Evolutionary conservation across 1,139 yeast genomes (phyloP).

Genomic region (Meyerozyma carpophila): DNA sequence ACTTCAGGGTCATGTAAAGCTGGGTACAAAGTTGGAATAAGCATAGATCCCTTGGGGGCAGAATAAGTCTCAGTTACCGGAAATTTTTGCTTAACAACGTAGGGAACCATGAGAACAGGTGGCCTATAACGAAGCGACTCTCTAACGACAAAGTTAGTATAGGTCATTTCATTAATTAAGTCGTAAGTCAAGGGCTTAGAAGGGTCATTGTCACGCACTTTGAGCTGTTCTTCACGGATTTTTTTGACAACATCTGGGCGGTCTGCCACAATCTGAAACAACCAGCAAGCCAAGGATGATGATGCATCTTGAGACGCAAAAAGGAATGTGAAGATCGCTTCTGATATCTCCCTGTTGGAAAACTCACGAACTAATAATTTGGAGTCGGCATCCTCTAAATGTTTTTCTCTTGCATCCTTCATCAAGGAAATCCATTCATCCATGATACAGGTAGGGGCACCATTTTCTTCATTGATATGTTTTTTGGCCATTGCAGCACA

Average conservation of each 20-base stretch:
- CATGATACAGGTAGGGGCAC: conserved; percentile 80
- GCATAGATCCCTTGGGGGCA: conserved; percentile 96
- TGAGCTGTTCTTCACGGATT: conserved; percentile 86
- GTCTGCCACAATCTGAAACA: conserved; percentile 92
- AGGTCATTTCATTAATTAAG: conserved; percentile 77
- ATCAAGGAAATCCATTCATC: conserved; percentile 90
- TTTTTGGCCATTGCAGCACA: conserved; percentile 87
- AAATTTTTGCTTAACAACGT: conserved; percentile 79
- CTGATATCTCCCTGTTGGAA: conserved; percentile 86
- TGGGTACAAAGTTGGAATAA: conserved; percentile 92
- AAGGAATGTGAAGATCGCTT: conserved; percentile 90
- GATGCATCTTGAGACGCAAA: conserved; percentile 99
- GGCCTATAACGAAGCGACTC: conserved; percentile 94
- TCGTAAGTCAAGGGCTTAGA: conserved; percentile 56
- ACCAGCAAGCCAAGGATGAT: conserved; percentile 97
- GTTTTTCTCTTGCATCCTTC: conserved; percentile 64
- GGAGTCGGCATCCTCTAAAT: conserved; percentile 25
- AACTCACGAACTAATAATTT: conserved; percentile 74
- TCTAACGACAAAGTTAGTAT: conserved; percentile 84
- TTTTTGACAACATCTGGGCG: conserved; percentile 84
- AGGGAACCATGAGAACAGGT: conserved; percentile 97
- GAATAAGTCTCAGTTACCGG: conserved; percentile 80
- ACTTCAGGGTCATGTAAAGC: conserved; percentile 96
- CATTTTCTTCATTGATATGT: conserved; percentile 67
- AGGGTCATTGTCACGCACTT: conserved; percentile 76